Evolutionary conservation across 371 early-diverging fungal species (phyloP), one percentile per base, ranked within the genome.

Genomic region (Mucor circinelloides): DNA sequence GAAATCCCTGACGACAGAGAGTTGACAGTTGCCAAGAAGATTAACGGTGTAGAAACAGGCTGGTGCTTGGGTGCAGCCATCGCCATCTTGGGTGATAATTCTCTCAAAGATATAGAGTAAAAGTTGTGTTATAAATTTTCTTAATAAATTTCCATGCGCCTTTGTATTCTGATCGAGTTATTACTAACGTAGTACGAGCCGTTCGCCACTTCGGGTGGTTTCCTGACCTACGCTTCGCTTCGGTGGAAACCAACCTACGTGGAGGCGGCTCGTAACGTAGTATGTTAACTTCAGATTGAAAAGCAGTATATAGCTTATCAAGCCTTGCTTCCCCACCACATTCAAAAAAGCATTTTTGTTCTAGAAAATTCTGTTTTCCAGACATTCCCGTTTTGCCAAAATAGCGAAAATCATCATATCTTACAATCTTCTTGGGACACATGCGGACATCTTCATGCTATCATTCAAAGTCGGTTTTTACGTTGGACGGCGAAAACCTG

Each of bases 11-110:
- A 84, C 48, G 76, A 85, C n/a, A 80, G 95, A 27, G 78, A 79
- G 13, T 70, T 98, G 10, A 87, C 87, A 55, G 87, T 92, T 21
- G 91, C 95, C n/a, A 95, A 97, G 75, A 97, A 97, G 85, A 95
- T 98, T 66, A 86, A 91, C 36, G 94, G 89, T 27, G 88, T 95
- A 32, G 97, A 98, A 74, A 96, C 96, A 6, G 99, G 99, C 7
- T 98, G 99, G 99, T 94, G 95, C 71, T 77, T 98, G 28, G 99
- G 99, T 25, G 96, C 97, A 7, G 89, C 97, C 23, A 91, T 98
- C 65, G 86, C 91, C 10, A 79, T 93, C 34, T 77, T 94, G 38
- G 89, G 90, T 66, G 81, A 84, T 58, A 77, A 71, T 27, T 68
- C 76, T 52, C 77, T 81, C 44, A 56, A 63, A 13, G 64, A 72